Base-by-base conservation (phyloP, 805 yeast genomes). In the Peterozyma xylosa region DNA sequence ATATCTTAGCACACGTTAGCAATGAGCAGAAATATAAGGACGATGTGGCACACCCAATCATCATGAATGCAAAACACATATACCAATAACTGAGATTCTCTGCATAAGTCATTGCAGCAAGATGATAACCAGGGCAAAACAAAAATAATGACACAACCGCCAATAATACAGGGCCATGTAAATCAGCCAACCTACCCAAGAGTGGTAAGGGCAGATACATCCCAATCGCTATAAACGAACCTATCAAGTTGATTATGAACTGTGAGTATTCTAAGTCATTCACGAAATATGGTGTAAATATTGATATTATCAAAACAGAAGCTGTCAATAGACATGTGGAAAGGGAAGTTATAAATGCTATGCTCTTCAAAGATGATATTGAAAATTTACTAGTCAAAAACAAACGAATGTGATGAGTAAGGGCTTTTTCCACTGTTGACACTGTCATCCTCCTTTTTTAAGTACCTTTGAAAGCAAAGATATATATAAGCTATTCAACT, bases 171-270 rank as follows among this genome's bases (percentile, higher is more conserved):
- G 95, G 89, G 0, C 96, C 95, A 55, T 83, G 86, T n/a, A 80
- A 68, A 57, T 89, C 96, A 2, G 93, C 89, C 41, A 86, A 63
- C 50, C 84, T 77, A 0, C 97, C 97, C 37, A 89, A 61, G 0
- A 82, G 55, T 0, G 98, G 97, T 6, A 91, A 76, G 9, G 91
- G 80, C 42, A 88, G 59, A 58, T 91, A 93, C 78, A 86, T 78
- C 2, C 97, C 97, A 47, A 85, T 59, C 29, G 85, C 82, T 34
- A 86, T 80, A 18, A 75, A 68, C 29, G 88, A 81, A 4, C 95
- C 84, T 11, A 91, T 78, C 45, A 79, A 61, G 62, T 91, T 93
- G 58, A 74, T 69, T 41, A 70, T 62, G 42, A 86, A 67, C 50
- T 87, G 87, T 1, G 80, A 62, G 54, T 84, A 80, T 2, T 77